Base-by-base conservation (phyloP, 495 filamentous ascomycete species). In the Lepidopterella palustris region DNA sequence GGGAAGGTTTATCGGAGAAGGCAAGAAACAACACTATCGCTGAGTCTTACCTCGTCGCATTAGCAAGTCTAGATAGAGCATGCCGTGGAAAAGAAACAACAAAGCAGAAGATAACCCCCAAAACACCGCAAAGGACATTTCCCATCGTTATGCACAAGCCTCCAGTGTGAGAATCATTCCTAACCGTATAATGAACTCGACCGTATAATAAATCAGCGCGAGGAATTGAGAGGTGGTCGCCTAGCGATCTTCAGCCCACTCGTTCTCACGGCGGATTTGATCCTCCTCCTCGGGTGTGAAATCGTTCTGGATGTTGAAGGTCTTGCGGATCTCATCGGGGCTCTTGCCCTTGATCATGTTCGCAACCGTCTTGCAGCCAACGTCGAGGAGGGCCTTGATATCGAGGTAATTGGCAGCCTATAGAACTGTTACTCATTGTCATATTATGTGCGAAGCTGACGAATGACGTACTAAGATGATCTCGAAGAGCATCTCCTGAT, bases 401-500 rank as follows among this genome's bases (percentile, higher is more conserved):
- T 90, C 87, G 27, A 90, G 78, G 67, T 88, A 90, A 71, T 90
- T 90, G 53, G 87, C 85, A 26, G 87, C 87, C 78, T 82, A 45
- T 27, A 45, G 47, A 5, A 42, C 20, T 32, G 11, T 32, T 45
- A 24, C 25, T n/a, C 24, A 28, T 53, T 27, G 10, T 40, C 49
- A 28, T 63, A 68, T 52, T 18, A 35, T 23, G 57, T 24, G 58
- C 13, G 27, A 61, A 42, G 35, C 35, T 13, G 35, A 42, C 18
- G 25, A 52, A 18, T 5, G 27, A 82, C 88, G 52, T 82, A 95
- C 91, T 27, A 98, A 79, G 62, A 98, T 98, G 70, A 98, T 97
- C 78, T 98, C 93, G 62, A 98, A 98, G 0, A 98, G 82, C 93
- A 98, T 96, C 76, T 98, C 93, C 71, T 98, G 93, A 70, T 98